Evolutionary conservation across 2,329 filamentous ascomycete genomes (phyloP), one percentile per base, ranked within the genome.

Genomic region (Zasmidium citrigriseum): DNA sequence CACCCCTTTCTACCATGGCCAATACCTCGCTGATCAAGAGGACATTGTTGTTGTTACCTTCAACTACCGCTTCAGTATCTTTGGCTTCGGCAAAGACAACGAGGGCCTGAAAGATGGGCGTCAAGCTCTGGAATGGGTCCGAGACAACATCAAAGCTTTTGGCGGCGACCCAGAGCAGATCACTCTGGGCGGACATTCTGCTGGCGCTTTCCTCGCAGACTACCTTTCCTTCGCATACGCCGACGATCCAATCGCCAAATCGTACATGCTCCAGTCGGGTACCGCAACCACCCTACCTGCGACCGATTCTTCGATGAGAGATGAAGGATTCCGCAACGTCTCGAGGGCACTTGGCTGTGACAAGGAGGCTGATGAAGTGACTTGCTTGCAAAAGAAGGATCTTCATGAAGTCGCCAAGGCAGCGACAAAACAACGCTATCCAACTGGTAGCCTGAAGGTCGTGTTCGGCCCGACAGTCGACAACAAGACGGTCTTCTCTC

Each of bases 101-200:
- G 66, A 73, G 2, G 76, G 70, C 9, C 65, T 78, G 2, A 66
- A 76, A 0, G 76, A 78, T 55, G 74, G 76, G 48, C 68, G 75
- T 23, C 54, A 74, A 14, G 45, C 72, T 45, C 47, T 68, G 1
- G 75, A 77, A 63, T 78, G 76, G 75, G 65, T 77, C 4, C 65
- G 67, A 12, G 66, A 72, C 16, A 78, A 78, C 60, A 77, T 77
- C 46, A 71, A 67, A 5, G 69, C 67, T 69, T 71, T 78, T 68
- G 76, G 76, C 4, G 77, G 77, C 16, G 75, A 78, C 57, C 68
- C 14, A 18, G 22, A 48, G 46, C 22, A 69, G 2, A 73, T 79
- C 52, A 77, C 71, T 1, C 66, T 78, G 4, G 75, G 70, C 46
- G 76, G 77, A 2, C 73, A 77, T 38, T 66, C 62, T 2, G 63